Conservation (phyloP, 805 yeast genomes). For the Wickerhamomyces hampshirensis region DNA sequence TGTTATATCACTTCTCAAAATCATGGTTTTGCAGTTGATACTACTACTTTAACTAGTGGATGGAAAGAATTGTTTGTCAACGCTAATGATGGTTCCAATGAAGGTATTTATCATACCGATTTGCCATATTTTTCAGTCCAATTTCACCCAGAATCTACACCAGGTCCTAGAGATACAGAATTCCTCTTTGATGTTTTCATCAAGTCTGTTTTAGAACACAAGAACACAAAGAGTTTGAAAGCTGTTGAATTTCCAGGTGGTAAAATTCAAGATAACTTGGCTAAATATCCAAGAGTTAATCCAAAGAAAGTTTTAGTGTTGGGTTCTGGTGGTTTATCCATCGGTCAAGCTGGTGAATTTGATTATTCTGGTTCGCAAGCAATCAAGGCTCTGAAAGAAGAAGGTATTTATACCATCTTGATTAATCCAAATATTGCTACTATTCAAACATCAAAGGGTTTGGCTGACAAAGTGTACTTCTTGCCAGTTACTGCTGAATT, state of each 20-base stretch:
- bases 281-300: conserved; percentile 70
- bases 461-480: conserved; percentile 97
- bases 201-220: conserved; percentile 63
- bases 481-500: conserved; percentile 97
- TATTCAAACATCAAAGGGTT: conserved; percentile 94
- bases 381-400: conserved; percentile 96
- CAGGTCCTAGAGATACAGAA: conserved; percentile 99
- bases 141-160: conserved; percentile 98
- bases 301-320: conserved; percentile 90
- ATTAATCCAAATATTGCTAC: conserved; percentile 98
- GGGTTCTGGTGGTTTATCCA: conserved; percentile 97
- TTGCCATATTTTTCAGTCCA: conserved; percentile 96
- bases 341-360: conserved; percentile 99
- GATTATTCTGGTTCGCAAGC: conserved; percentile 99
- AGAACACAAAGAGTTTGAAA: conserved; percentile 50
- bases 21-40: conserved; percentile 97
- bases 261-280: conserved; percentile 60
- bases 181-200: conserved; percentile 93
- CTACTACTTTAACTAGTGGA: conserved; percentile 61
- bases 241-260: conserved; percentile 94
- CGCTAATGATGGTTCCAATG: conserved; percentile 96
- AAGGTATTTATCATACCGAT: conserved; percentile 89
- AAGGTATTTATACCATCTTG: conserved; percentile 91
- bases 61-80: conserved; percentile 96
- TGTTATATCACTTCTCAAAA: conserved; percentile 99